Evolutionary conservation across 306 rosid species (phyloP), one percentile per base, ranked within the genome.

Genomic region (Inga oerstediana): DNA sequence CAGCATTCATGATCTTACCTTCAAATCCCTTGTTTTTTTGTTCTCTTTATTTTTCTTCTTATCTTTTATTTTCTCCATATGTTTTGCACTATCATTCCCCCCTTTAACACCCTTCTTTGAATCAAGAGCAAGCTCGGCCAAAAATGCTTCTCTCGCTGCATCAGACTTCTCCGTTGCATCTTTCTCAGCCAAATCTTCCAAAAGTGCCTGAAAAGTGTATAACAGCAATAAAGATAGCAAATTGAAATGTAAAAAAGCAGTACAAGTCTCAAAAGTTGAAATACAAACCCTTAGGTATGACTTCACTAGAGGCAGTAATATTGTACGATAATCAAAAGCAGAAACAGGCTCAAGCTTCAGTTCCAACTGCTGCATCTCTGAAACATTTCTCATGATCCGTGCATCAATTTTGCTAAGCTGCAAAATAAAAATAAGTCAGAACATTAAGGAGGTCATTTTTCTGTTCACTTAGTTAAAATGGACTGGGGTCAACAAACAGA

Each of bases 101-200:
- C 97, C 94, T 85, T 79, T 92, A 78, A 82, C 77, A 85, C 75
- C 85, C 90, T 92, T 94, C 87, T 89, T 90, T 77, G 98, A 88
- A 89, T 97, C 97, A 65, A 88, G 97, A 65, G 90, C 99, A 87
- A 97, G 97, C 88, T 97, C 99, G 2, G 98, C 99, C 89, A 97
- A 89, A 85, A 97, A 88, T 48, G 98, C 98, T 86, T 97, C 98
- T 75, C 99, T 87, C 22, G 93, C 94, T 61, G 97, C 99, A 86
- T 97, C 99, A 32, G 99, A 97, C 88, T 90, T 94, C 87, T 94
- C 93, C 16, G 90, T 91, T 74, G 97, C 99, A 87, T 97, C 94
- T 86, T 92, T 92, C 93, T 97, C 97, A 54, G 99, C 98, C 85
- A 97, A 89, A 82, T 91, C 97, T 87, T 94, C 99, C 90, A 94